Evolutionary conservation across 768 basidiomycete species (phyloP), one percentile per base, ranked within the genome.

Genomic region (Tephrocybe sp.): DNA sequence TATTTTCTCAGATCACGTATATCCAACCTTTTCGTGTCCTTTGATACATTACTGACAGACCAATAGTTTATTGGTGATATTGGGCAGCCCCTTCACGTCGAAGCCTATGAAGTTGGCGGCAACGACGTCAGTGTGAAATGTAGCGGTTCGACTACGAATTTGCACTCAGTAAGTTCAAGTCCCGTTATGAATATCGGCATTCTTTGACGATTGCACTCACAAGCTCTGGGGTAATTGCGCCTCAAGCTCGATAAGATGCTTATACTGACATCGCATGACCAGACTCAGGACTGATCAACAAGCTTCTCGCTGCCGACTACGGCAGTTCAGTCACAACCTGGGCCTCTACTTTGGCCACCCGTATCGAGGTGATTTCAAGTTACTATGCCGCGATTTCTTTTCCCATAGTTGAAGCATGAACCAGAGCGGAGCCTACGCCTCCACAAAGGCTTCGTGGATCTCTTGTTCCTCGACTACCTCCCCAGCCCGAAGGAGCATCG

Each of bases 71-170:
- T 78, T 44, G 76, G 77, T 12, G 76, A 79, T 51, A 74, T 79
- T 50, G 72, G 75, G 17, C 79, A 79, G 54, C 77, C 77, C 4
- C 68, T 80, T 24, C 77, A 79, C 50, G 72, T 73, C 42, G 74
- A 80, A 67, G 74, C 71, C 17, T 49, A 66, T 28, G 68, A 63
- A 51, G 59, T 69, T 2, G 77, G 77, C n/a, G 77, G 77, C 15
- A 79, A 78, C 55, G 62, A 64, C 18, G 76, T 80, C 28, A 56
- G 46, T 34, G 73, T 68, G 14, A 70, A 51, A 32, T 79, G 77
- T 58, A 63, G 57, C 42, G 75, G 76, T 11, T 52, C 62, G 5
- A 66, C 56, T 4, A 76, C 71, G 15, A 78, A 80, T 56, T 59
- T 79, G 34, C 79, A 78, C 53, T 60, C 76, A 6, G 73, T 74